Percentiles rank a stretch among this genome's conserved stretches.
phyloP scores from a whole-genome alignment of 1,139 yeast species.

The Nadsonia starkeyi-henricii region DNA sequence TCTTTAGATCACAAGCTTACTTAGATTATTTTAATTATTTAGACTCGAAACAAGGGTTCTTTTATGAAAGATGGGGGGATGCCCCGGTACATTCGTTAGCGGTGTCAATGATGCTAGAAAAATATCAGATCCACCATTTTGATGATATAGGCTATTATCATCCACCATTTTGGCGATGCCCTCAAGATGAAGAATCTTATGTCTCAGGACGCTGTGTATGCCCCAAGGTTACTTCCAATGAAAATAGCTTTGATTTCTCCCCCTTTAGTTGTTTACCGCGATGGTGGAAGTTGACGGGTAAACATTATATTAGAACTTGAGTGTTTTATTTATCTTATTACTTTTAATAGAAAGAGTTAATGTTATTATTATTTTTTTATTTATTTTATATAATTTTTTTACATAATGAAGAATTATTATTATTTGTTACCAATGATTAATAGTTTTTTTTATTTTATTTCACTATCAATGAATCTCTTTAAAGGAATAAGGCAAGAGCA shows the following conservation, averaged over 20 bases:
- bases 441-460: no score
- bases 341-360: conserved; percentile 1
- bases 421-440: no score
- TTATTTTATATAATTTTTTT: no score
- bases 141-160: conserved; percentile 86
- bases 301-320: conserved; percentile 9
- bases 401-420: background rate
- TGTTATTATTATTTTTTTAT: background rate
- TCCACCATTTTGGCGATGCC: conserved; percentile 73
- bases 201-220: conserved; percentile 56
- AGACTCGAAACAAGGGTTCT: conserved; percentile 69
- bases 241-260: conserved; percentile 41
- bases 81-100: conserved; percentile 92
- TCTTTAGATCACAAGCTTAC: conserved; percentile 63
- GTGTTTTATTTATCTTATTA: conserved; percentile 3
- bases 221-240: conserved; percentile 27
- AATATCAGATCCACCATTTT: conserved; percentile 64
- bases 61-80: conserved; percentile 90
- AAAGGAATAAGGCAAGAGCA: conserved; percentile 21
- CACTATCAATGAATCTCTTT: background rate
- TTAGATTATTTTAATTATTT: conserved; percentile 53
- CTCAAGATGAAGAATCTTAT: conserved; percentile 38
- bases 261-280: conserved; percentile 61
- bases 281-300: conserved; percentile 61
- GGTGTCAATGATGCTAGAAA: conserved; percentile 50